A percentile compares a stretch with the other conserved stretches of the same genome.
Evolutionary conservation across 2,329 filamentous ascomycete species (phyloP).

Genomic region (Cercospora sp.): DNA sequence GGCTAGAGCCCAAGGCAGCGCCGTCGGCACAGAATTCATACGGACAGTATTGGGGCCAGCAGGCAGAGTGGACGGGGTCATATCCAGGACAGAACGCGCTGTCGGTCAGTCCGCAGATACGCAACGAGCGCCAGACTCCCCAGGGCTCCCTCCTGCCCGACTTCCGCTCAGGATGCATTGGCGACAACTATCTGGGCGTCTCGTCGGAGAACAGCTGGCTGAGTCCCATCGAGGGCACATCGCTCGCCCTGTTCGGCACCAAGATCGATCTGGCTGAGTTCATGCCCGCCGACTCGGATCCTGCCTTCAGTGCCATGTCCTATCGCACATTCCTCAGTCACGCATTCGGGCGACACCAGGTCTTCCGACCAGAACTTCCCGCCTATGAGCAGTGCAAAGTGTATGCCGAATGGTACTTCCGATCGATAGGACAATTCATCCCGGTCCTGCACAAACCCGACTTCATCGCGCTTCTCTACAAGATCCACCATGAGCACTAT

Average conservation of each 20-base stretch:
- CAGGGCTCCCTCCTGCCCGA: slow-evolving; percentile 42
- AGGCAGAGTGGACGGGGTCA: slow-evolving; percentile 7
- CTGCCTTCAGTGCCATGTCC: slow-evolving; percentile 62
- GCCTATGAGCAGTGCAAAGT: slow-evolving; percentile 63
- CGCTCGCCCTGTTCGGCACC: slow-evolving; percentile 74
- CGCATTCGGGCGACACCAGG: slow-evolving; percentile 59
- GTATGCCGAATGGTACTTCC: slow-evolving; percentile 74
- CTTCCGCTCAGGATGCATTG: slow-evolving; percentile 50
- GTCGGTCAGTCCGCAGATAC: slow-evolving; percentile 1
- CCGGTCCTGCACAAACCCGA: slow-evolving; percentile 76
- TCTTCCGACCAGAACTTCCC: slow-evolving; percentile 60
- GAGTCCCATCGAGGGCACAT: slow-evolving; percentile 73
- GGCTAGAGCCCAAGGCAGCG: slow-evolving; percentile 53
- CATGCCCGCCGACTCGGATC: slow-evolving; percentile 65
- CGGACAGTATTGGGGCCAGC: slow-evolving; percentile 19
- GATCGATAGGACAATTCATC: slow-evolving; percentile 68
- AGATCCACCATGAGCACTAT: slow-evolving; percentile 70
- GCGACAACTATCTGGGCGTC: slow-evolving; percentile 67
- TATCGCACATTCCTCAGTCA: slow-evolving; percentile 69
- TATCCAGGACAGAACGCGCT: neutral
- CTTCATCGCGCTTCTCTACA: slow-evolving; percentile 66
- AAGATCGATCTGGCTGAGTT: slow-evolving; percentile 77
- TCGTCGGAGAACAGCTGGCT: slow-evolving; percentile 63
- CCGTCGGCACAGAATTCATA: slow-evolving; percentile 12
- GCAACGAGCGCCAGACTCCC: slow-evolving; percentile 20